These are phyloP conservation scores for Xerocomellus dryophilus DNA, from an alignment of 768 basidiomycete genomes.

Conservation along the genomic window DNA sequence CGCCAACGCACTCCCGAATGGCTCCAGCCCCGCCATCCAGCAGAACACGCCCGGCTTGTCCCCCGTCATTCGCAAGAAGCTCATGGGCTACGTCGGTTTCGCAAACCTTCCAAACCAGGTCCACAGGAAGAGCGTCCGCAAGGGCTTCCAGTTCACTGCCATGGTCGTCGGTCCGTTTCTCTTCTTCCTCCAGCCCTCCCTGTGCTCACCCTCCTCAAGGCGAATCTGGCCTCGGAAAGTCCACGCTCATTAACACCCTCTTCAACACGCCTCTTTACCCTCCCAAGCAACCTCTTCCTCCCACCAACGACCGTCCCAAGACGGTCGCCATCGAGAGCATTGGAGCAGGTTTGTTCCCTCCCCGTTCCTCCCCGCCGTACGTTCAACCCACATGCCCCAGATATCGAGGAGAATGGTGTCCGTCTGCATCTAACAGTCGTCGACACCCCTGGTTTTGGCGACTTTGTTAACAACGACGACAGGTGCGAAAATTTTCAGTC, in stretches of 20 bases:
- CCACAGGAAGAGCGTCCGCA: conserved; percentile 95
- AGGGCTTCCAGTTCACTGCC: conserved; percentile 97
- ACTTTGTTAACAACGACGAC: conserved; percentile 99
- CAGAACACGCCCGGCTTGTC: conserved; percentile 31
- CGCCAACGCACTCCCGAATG: conserved; percentile 59
- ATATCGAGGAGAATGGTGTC: conserved; percentile 98
- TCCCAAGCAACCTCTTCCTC: conserved; percentile 78
- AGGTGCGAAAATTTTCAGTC: conserved; percentile 52
- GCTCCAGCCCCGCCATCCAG: conserved; percentile 59
- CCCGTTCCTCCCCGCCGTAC: background rate
- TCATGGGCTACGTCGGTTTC: conserved; percentile 94
- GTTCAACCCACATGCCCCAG: conserved; percentile 44
- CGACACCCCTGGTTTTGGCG: conserved; percentile 98
- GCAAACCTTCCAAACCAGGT: conserved; percentile 99
- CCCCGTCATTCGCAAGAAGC: conserved; percentile 75
- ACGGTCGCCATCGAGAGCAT: conserved; percentile 99
- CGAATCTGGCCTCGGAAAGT: conserved; percentile 98
- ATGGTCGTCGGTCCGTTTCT: conserved; percentile 94
- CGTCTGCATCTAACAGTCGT: conserved; percentile 97
- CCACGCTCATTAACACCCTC: conserved; percentile 96
- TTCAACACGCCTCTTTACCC: conserved; percentile 97
- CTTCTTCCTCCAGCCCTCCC: conserved; percentile 8
- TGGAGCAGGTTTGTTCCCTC: conserved; percentile 70
- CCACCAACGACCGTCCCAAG: conserved; percentile 81
- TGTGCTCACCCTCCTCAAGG: conserved; percentile 44